These are phyloP conservation scores for Phytophthora podocarpi DNA, from an alignment of 352 stramenopile genomes.

Conservation along the genomic window DNA sequence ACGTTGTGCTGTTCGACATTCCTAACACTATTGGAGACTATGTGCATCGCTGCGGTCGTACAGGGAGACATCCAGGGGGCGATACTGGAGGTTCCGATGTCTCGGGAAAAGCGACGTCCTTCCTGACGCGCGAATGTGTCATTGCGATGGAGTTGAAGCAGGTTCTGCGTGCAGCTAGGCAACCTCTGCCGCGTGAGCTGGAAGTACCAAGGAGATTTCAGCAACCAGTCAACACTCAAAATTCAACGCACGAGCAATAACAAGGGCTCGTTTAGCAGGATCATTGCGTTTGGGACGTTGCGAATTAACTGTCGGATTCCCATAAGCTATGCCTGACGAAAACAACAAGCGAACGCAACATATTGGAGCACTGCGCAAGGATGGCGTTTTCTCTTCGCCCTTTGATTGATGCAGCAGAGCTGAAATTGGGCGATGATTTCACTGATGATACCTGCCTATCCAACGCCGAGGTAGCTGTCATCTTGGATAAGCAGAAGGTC, in stretches of 20 bases:
- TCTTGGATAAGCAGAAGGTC: conserved; percentile 86
- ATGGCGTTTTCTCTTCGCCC: conserved; percentile 74
- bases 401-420: conserved; percentile 75
- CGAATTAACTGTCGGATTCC: conserved; percentile 6
- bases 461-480: conserved; percentile 85
- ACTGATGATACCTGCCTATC: conserved; percentile 78
- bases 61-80: conserved; percentile 44
- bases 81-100: conserved; percentile 31
- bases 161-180: conserved; percentile 48
- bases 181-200: conserved; percentile 54
- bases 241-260: neutral
- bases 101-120: conserved; percentile 46
- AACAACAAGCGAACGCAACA: neutral
- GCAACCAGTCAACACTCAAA: neutral
- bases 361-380: neutral
- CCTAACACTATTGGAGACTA: conserved; percentile 91
- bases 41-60: conserved; percentile 89
- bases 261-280: too few relatives aligned
- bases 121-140: conserved; percentile 59
- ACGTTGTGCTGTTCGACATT: conserved; percentile 92
- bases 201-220: conserved; percentile 48
- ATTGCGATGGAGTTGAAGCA: conserved; percentile 61
- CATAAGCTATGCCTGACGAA: neutral
- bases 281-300: conserved; percentile 23
- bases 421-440: conserved; percentile 87